Evolutionary conservation across 163 green algal species (phyloP), one percentile per base, ranked within the genome.

Genomic region (Chlorella variabilis): DNA sequence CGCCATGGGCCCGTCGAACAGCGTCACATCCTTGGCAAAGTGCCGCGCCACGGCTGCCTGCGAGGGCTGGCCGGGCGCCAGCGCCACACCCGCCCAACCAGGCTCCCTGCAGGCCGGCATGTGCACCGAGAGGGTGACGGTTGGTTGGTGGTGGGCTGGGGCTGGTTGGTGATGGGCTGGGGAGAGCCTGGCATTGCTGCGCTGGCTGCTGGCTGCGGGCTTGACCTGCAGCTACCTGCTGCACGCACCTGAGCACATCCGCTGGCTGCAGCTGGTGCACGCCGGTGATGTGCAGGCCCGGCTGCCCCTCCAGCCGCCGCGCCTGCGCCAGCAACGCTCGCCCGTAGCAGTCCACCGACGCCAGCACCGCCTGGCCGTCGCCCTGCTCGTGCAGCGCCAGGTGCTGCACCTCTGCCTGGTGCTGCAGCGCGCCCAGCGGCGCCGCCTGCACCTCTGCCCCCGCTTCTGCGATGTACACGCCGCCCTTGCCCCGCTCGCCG

Each of bases 21-120:
- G 54, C 8, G 83, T 87, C 9, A 87, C 59, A 34, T 87, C 83
- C 33, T 78, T 78, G 4, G 83, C 61, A 63, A 85, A 87, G 66
- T 83, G 61, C 6, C 83, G 78, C 0, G 83, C 83, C 17, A 87
- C 76, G 1, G 77, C 83, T 8, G 77, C 83, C 74, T 78, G 77
- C 7, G 67, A 58, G 48, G 69, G 77, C 41, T 58, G 34, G 4
- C 48, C 59, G 2, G 77, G 77, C 7, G 83, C 77, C 54, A 87
- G n/a, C 34, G 68, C 45, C n/a, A 82, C 48, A 31, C 83, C 83
- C 31, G 83, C 77, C 83, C 83, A 87, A 15, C 83, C 83, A 4
- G 58, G 36, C 62, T 87, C 83, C 34, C 68, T 81, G 77, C 66
- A 54, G 38, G 4, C 9, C 27, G 56, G 56, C 18, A 15, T 11